Evolutionary conservation across 2,329 filamentous ascomycete species (phyloP).

Genomic region (Phoma sp.): DNA sequence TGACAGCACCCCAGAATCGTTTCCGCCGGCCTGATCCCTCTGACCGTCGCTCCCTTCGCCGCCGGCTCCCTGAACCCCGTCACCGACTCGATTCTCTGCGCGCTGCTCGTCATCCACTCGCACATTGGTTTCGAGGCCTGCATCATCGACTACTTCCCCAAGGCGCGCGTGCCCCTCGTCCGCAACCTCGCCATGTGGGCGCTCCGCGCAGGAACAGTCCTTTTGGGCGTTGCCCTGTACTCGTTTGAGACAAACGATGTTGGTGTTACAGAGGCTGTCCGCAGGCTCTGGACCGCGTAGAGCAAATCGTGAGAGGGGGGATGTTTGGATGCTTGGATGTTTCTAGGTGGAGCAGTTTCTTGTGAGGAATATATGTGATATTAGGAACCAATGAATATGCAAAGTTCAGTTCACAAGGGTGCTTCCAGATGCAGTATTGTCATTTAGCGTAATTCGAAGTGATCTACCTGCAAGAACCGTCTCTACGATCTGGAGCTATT

Average conservation of each 20-base stretch:
- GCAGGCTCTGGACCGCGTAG: slow-evolving; percentile 86
- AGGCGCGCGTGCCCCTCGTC: slow-evolving; percentile 70
- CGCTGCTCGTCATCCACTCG: slow-evolving; percentile 85
- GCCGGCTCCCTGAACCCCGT: slow-evolving; percentile 89
- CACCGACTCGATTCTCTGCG: slow-evolving; percentile 85
- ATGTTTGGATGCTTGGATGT: too few relatives aligned
- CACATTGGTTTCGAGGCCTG: slow-evolving; percentile 92
- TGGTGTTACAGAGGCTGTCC: slow-evolving; percentile 87
- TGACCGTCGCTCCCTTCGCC: slow-evolving; percentile 90
- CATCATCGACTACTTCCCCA: slow-evolving; percentile 91
- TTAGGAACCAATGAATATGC: slow-evolving; percentile 9
- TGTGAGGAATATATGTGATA: slow-evolving; percentile 22
- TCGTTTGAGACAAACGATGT: slow-evolving; percentile 99
- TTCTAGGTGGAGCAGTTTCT: too few relatives aligned
- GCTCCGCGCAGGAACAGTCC: slow-evolving; percentile 78
- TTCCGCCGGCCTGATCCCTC: slow-evolving; percentile 80
- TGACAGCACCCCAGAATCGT: slow-evolving; percentile 64
- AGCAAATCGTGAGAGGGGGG: not conserved
- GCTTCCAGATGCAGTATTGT: too few relatives aligned
- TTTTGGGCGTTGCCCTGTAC: slow-evolving; percentile 88
- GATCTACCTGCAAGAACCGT: too few relatives aligned
- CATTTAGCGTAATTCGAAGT: too few relatives aligned
- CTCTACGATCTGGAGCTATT: too few relatives aligned
- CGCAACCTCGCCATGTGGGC: slow-evolving; percentile 76
- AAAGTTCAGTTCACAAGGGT: not conserved